Evolutionary conservation across 2,329 filamentous ascomycete genomes (phyloP), one percentile per base, ranked within the genome.

Genomic region (Didymella sp.): DNA sequence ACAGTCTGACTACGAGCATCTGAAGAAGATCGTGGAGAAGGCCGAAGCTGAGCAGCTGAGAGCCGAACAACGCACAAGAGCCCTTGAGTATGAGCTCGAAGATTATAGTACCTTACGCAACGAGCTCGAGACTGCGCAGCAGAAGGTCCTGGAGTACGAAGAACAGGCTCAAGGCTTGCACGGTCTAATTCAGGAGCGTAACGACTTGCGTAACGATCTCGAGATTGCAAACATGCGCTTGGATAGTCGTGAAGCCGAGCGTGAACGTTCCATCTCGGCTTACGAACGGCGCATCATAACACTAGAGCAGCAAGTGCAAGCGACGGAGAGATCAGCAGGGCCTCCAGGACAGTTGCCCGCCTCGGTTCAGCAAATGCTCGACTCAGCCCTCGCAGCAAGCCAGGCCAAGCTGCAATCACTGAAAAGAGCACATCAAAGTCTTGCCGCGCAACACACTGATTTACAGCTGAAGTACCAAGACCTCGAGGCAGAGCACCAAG

Each of bases 11-110:
- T 82, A 82, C 38, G 84, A 87, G 17, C 86, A 87, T 55, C 79
- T 95, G 17, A 84, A 85, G 44, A 81, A 83, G 60, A 79, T 91
- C 4, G 81, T 94, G 0, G 86, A 88, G 33, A 84, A 86, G 28
- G 85, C 84, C 0, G 90, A 95, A 74, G 85, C 87, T 6, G 85
- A 86, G 57, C 89, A 91, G 67, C 54, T 74, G 27, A 71, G 68
- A 30, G 73, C 73, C 11, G 84, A 85, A n/a, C 80, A 82, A 15
- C 82, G 84, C 19, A 81, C 90, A 59, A 82, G 85, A 30, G 72
- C 73, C 4, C 64, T 75, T 2, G 84, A 87, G 43, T 84, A 85
- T 51, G 87, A 91, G 67, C 84, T 85, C 38, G 83, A 83, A 41
- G 87, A 91, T 64, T 78, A 83, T 30, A 84, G 87, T 57, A 68